Conservation (phyloP, 208 protist genomes). For the Trypanosoma lewisi region DNA sequence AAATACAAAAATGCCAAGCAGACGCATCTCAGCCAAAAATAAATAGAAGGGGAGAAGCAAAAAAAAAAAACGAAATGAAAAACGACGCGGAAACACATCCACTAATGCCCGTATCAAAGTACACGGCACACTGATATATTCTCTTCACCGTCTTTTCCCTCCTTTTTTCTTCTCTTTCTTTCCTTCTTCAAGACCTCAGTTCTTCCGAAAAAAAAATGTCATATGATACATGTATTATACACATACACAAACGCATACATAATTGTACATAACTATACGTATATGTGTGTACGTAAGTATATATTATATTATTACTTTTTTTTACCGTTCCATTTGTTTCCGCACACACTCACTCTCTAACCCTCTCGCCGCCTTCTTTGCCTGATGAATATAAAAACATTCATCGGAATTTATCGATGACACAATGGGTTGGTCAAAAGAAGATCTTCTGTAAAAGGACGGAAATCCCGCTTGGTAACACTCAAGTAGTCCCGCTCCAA, state of each 20-base stretch:
- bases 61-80: too few relatives aligned
- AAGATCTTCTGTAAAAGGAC: constrained; percentile 24
- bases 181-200: background rate
- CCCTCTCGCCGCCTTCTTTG: background rate
- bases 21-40: too few relatives aligned
- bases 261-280: background rate
- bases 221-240: background rate
- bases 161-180: constrained; percentile 2
- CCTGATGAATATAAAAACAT: background rate
- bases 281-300: too few relatives aligned
- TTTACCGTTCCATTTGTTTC: background rate
- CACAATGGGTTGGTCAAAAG: constrained; percentile 16
- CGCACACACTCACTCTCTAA: background rate
- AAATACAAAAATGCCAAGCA: too few relatives aligned
- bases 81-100: too few relatives aligned
- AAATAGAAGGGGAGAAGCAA: too few relatives aligned
- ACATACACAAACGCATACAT: background rate
- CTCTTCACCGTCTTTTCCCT: background rate
- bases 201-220: background rate
- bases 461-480: constrained; percentile 46
- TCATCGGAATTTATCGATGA: background rate
- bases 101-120: background rate
- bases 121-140: too few relatives aligned
- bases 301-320: background rate
- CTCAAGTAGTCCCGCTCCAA: constrained; percentile 59